Evolutionary conservation across 139 green algal species (phyloP).

Genomic region (Auxenochlorella protothecoides): DNA sequence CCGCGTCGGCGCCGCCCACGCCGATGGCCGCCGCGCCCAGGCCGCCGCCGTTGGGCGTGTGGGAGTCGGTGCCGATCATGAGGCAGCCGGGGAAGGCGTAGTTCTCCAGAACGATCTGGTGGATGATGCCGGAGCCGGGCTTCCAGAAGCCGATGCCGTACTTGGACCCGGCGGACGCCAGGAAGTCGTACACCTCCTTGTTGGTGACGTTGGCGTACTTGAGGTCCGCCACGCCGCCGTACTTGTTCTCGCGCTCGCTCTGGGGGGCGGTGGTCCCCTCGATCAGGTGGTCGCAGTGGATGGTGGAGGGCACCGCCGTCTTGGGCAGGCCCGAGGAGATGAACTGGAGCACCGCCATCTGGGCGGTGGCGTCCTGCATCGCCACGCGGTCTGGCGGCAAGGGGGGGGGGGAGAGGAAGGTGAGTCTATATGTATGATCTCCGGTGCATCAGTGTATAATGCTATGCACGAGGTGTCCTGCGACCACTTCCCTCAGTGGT

Average conservation of each 20-base stretch:
- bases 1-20: slow-evolving; percentile 84
- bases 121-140: slow-evolving; percentile 88
- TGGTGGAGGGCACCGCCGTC: slow-evolving; percentile 83
- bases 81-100: slow-evolving; percentile 86
- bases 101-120: slow-evolving; percentile 96
- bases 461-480: no score
- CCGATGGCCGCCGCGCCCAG: slow-evolving; percentile 83
- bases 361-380: slow-evolving; percentile 92
- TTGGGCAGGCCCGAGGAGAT: slow-evolving; percentile 86
- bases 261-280: slow-evolving; percentile 86
- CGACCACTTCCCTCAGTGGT: no score
- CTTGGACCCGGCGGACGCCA: slow-evolving; percentile 78
- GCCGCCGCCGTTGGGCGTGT: slow-evolving; percentile 89
- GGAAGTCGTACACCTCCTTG: slow-evolving; percentile 92
- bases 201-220: slow-evolving; percentile 62
- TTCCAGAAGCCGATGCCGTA: slow-evolving; percentile 93
- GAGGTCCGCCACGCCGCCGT: slow-evolving; percentile 72
- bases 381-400: slow-evolving; percentile 72
- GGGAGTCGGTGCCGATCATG: slow-evolving; percentile 93
- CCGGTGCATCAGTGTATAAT: no score
- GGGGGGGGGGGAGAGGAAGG: background rate
- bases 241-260: slow-evolving; percentile 57
- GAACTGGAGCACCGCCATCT: slow-evolving; percentile 97
- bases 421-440: background rate
- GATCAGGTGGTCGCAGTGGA: slow-evolving; percentile 95